A percentile compares a stretch with the other conserved stretches of the same genome.
phyloP scores from a whole-genome alignment of 345 rosid species.

The Leavenworthia alabamica region DNA sequence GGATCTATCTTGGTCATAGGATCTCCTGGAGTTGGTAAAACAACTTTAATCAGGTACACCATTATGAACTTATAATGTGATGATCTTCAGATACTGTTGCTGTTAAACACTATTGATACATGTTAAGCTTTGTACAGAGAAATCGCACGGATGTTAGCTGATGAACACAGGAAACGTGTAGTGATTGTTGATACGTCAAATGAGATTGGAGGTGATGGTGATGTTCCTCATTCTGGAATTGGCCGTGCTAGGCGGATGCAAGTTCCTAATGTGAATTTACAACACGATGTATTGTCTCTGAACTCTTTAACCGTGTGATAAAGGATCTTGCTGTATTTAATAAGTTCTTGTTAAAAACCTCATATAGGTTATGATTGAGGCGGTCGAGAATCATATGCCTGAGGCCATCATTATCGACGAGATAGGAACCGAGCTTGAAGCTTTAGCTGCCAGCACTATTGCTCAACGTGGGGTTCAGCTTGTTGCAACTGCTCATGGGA shows the following conservation, averaged over 20 bases:
- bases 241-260: constrained; percentile 98
- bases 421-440: constrained; percentile 96
- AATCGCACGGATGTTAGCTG: constrained; percentile 87
- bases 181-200: constrained; percentile 84
- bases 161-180: constrained; percentile 82
- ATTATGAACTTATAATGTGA: not conserved
- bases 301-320: not conserved
- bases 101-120: not conserved
- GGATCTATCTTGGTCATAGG: constrained; percentile 93
- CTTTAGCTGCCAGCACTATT: constrained; percentile 92
- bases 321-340: not conserved
- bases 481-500: constrained; percentile 95
- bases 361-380: constrained; percentile 92
- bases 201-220: constrained; percentile 98
- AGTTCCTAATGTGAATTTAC: constrained; percentile 88
- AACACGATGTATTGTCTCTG: constrained; percentile 61
- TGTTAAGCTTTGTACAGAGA: constrained; percentile 42
- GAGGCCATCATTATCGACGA: constrained; percentile 85
- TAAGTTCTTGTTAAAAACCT: constrained; percentile 3
- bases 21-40: constrained; percentile 95
- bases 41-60: constrained; percentile 83
- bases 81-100: not conserved
- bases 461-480: constrained; percentile 99
- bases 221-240: constrained; percentile 86
- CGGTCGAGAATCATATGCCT: constrained; percentile 99